Evolutionary conservation across 2,329 filamentous ascomycete species (phyloP).

Genomic region (Stagonosporopsis tanaceti): DNA sequence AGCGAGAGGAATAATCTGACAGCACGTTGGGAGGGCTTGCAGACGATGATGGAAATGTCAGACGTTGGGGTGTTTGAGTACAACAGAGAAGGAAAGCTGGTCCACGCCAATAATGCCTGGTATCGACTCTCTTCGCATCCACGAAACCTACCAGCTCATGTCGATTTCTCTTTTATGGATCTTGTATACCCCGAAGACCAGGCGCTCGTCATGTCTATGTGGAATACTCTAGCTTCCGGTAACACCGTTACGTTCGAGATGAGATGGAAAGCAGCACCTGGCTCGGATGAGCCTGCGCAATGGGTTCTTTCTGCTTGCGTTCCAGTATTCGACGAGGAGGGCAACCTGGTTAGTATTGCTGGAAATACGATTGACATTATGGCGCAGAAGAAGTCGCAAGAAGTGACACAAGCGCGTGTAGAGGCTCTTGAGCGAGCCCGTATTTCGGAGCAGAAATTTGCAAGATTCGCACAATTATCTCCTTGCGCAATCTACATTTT

Average conservation of each 20-base stretch:
- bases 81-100: constrained; percentile 31
- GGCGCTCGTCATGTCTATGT: constrained; percentile 37
- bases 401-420: constrained; percentile 28
- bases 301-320: constrained; percentile 44
- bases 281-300: constrained; percentile 24
- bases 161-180: constrained; percentile 43
- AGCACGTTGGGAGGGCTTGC: constrained; percentile 38
- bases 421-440: constrained; percentile 39
- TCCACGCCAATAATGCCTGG: constrained; percentile 44
- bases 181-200: constrained; percentile 39
- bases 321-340: constrained; percentile 38
- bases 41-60: constrained; percentile 47
- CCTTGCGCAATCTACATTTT: constrained; percentile 40
- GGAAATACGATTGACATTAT: constrained; percentile 45
- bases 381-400: constrained; percentile 41
- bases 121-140: constrained; percentile 39
- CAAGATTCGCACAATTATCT: constrained; percentile 36
- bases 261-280: constrained; percentile 40
- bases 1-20: constrained; percentile 22
- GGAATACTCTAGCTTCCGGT: constrained; percentile 40
- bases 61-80: constrained; percentile 48
- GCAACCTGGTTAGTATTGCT: constrained; percentile 38
- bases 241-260: constrained; percentile 44
- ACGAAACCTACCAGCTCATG: constrained; percentile 25
- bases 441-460: constrained; percentile 37